phyloP scores from a whole-genome alignment of 208 protist genomes.

The Leishmania tropica region DNA sequence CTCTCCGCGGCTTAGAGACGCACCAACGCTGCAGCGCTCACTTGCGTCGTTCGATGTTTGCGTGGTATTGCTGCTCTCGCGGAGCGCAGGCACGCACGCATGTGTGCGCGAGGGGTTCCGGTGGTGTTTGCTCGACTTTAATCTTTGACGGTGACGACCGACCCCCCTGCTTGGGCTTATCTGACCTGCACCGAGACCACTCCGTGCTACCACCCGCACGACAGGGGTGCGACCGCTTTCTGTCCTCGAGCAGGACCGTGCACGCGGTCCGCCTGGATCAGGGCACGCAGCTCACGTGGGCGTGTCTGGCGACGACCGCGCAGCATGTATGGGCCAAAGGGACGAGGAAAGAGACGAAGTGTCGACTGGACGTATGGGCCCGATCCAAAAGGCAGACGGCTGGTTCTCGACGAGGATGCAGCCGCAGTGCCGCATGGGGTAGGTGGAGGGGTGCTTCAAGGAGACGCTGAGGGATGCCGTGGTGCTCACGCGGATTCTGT shows the following conservation, averaged over 20 bases:
- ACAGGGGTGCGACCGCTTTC: neutral
- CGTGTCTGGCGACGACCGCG: neutral
- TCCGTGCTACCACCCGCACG: neutral
- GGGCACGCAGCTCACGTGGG: neutral
- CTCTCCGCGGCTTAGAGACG: slow-evolving; percentile 38
- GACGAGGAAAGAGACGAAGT: neutral
- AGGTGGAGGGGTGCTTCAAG: no score
- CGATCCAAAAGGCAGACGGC: neutral
- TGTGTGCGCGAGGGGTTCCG: no score
- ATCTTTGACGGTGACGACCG: neutral
- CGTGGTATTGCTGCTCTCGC: neutral
- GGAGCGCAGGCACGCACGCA: neutral
- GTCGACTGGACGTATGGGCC: neutral
- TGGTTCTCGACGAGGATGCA: neutral
- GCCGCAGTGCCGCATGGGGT: neutral
- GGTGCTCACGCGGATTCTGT: neutral
- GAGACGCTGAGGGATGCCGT: neutral
- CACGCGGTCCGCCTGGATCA: neutral
- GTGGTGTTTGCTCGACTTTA: neutral
- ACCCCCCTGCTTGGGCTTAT: no score
- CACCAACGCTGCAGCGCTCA: neutral
- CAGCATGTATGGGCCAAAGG: neutral
- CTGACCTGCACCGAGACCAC: no score
- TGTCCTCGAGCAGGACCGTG: neutral
- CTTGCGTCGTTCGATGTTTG: neutral